A percentile compares a stretch with the other conserved stretches of the same genome.
Conservation (phyloP, 192 early-diverging fungal species). For the Coemansia sp. region DNA sequence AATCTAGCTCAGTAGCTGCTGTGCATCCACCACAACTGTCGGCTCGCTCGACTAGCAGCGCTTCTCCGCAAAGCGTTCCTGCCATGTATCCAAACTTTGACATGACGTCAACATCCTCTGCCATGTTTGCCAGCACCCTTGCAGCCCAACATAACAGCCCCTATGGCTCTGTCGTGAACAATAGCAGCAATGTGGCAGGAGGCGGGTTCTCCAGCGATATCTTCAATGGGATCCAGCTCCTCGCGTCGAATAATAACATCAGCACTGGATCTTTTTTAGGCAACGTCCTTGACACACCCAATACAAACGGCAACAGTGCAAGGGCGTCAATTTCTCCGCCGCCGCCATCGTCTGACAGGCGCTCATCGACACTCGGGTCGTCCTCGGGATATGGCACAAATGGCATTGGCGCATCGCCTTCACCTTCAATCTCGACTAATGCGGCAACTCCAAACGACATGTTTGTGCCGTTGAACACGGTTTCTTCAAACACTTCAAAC, state of each 20-base stretch:
- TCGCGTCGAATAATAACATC: constrained; percentile 50
- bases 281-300: constrained; percentile 27
- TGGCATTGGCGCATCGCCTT: constrained; percentile 8
- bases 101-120: constrained; percentile 10
- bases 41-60: background rate
- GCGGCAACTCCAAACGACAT: constrained; percentile 36
- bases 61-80: constrained; percentile 40
- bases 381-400: background rate
- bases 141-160: constrained; percentile 5
- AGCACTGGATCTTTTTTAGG: constrained; percentile 47
- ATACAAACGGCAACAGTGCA: background rate
- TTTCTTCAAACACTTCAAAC: background rate
- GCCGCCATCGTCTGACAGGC: background rate
- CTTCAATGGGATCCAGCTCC: constrained; percentile 39
- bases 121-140: constrained; percentile 11
- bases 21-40: constrained; percentile 6
- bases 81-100: constrained; percentile 26
- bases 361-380: background rate
- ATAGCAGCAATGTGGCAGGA: background rate
- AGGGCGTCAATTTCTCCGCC: constrained; percentile 17
- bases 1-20: constrained; percentile 32
- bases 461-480: constrained; percentile 37
- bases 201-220: constrained; percentile 28
- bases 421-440: constrained; percentile 11
- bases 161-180: constrained; percentile 1